A percentile compares a stretch with the other conserved stretches of the same genome.
phyloP scores from a whole-genome alignment of 257 asterid species.

The Nicotiana paniculata region DNA sequence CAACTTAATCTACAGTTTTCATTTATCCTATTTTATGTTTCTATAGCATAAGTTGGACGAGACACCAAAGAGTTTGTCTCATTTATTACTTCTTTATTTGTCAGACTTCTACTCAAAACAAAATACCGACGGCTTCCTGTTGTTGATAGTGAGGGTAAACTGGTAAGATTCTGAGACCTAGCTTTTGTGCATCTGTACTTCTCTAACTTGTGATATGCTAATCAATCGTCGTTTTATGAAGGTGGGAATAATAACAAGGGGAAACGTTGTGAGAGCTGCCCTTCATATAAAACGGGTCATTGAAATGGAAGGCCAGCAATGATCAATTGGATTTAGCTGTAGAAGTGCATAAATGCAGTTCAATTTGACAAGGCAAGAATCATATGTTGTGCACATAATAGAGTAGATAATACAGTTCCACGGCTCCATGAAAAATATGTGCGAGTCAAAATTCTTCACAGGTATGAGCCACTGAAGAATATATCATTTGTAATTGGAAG shows the following conservation, averaged over 20 bases:
- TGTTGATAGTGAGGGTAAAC: conserved; percentile 64
- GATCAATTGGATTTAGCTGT: not conserved
- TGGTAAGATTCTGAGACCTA: conserved; percentile 38
- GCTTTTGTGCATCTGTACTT: not conserved
- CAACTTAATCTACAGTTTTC: not conserved
- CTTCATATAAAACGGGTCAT: conserved; percentile 30
- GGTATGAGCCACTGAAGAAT: not conserved
- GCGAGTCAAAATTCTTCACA: not conserved
- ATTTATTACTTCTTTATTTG: conserved; percentile 6
- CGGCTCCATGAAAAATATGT: not conserved
- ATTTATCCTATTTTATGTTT: not conserved
- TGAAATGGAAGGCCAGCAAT: conserved; percentile 12
- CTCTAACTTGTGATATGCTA: not conserved
- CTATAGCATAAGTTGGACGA: not conserved
- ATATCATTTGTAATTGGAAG: not conserved
- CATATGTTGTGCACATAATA: not conserved
- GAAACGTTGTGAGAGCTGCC: conserved; percentile 46
- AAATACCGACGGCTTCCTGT: conserved; percentile 78
- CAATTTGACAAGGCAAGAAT: not conserved
- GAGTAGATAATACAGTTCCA: not conserved
- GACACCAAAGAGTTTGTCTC: not conserved
- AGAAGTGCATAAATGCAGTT: not conserved
- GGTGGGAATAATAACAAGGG: conserved; percentile 45
- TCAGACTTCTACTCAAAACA: conserved; percentile 64
- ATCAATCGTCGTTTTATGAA: not conserved